Evolutionary conservation across 805 yeast species (phyloP), one percentile per base, ranked within the genome.

Genomic region (Wickerhamiella musiphila): DNA sequence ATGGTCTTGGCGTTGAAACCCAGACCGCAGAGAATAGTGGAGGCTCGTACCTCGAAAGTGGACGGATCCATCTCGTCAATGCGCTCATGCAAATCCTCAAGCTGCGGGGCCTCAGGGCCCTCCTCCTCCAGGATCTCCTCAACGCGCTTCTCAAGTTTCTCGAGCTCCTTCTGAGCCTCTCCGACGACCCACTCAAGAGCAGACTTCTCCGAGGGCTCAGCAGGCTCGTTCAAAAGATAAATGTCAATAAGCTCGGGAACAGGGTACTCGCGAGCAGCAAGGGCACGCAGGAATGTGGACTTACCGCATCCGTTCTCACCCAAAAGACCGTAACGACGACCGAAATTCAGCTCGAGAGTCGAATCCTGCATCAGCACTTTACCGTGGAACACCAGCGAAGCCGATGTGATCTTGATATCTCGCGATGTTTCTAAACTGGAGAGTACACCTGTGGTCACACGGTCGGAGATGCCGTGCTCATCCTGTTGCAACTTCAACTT

Each of bases 271-370:
- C 94, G 73, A 32, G 93, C 92, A 37, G 96, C 95, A 48, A 90
- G 58, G 25, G 96, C 78, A 58, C 81, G 81, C 55, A 90, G 63
- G 49, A 90, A 74, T 16, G 98, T 90, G 29, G 95, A 83, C 61
- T 90, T 90, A 64, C 98, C 98, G 65, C 96, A 90, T 44, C 98
- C 98, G 58, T 90, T 90, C 60, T 84, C 96, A 52, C 98, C 98
- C 52, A 90, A 68, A 40, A 90, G 67, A 63, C 98, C 98, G 56
- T 90, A 90, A 61, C 94, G 76, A 64, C 95, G 78, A 55, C 96
- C 98, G 58, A 74, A 86, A 63, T 90, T 90, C 60, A 90, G 71
- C 64, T 90, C 98, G 46, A 90, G 61, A 30, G 66, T 67, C 24
- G 95, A 77, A 60, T 90, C 96, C 61, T 82, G 94, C 47, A 86